Evolutionary conservation across 2,329 filamentous ascomycete genomes (phyloP).

Genomic region (Neopestalotiopsis sp.): DNA sequence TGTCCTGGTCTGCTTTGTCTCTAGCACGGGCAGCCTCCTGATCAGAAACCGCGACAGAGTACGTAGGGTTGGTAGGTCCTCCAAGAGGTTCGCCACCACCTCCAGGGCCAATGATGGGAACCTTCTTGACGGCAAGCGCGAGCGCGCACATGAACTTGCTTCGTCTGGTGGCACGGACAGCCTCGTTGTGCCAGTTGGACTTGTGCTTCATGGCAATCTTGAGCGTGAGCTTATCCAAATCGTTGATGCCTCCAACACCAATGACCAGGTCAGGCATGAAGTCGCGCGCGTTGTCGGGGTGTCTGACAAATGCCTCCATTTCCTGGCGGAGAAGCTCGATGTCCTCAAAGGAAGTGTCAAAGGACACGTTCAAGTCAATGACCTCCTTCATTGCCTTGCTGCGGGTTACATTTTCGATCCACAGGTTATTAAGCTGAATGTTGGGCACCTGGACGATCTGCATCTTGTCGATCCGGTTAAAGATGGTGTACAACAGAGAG

Average conservation of each 20-base stretch:
- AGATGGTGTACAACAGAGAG: conserved; percentile 90
- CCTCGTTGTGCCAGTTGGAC: conserved; percentile 89
- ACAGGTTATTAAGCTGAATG: conserved; percentile 88
- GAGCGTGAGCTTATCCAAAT: conserved; percentile 87
- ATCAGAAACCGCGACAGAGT: conserved; percentile 79
- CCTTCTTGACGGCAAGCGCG: conserved; percentile 80
- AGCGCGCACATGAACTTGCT: conserved; percentile 98
- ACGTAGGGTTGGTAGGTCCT: conserved; percentile 76
- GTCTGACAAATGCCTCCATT: conserved; percentile 82
- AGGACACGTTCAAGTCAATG: conserved; percentile 80
- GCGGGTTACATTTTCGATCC: conserved; percentile 92
- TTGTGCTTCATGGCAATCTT: conserved; percentile 89
- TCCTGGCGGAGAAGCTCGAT: conserved; percentile 84
- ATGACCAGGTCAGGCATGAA: conserved; percentile 86
- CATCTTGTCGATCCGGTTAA: conserved; percentile 81
- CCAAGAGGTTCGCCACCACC: conserved; percentile 69
- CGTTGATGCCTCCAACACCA: conserved; percentile 77
- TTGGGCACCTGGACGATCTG: conserved; percentile 87
- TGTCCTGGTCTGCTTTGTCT: conserved; percentile 61
- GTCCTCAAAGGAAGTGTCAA: conserved; percentile 88
- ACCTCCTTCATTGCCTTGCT: conserved; percentile 91
- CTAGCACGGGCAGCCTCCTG: conserved; percentile 69
- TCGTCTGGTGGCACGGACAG: conserved; percentile 77
- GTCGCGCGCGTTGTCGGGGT: conserved; percentile 86
- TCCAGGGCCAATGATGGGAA: conserved; percentile 85